These are phyloP conservation scores for Casaregolazyma suthepensis DNA, from an alignment of 1,139 yeast species.

Conservation along the genomic window DNA sequence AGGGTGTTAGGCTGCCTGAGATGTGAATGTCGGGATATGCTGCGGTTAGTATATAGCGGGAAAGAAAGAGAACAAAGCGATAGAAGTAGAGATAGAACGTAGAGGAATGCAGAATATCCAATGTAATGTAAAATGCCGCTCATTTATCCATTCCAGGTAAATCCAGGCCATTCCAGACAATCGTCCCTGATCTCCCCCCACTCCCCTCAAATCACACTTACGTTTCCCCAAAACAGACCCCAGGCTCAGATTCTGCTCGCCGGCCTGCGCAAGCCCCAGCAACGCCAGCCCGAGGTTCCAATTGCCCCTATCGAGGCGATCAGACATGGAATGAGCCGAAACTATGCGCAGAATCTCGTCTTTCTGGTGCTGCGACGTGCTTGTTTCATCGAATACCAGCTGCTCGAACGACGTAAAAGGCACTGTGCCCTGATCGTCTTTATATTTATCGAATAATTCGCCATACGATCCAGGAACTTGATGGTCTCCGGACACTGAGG, in stretches of 20 bases:
- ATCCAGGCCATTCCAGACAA: no score
- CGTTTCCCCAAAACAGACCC: conserved; percentile 22
- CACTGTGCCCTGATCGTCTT: conserved; percentile 6
- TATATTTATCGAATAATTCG: conserved; percentile 1
- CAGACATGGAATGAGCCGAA: conserved; percentile 8
- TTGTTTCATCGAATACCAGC: conserved; percentile 2
- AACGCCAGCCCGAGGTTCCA: conserved; percentile 34
- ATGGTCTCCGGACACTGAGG: conserved; percentile 1
- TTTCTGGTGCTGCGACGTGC: conserved; percentile 4
- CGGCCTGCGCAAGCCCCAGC: conserved; percentile 32
- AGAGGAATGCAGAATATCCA: no score
- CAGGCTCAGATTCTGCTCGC: conserved; percentile 28
- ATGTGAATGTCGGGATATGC: background rate
- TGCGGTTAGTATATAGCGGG: background rate
- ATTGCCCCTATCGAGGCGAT: conserved; percentile 14
- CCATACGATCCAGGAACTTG: conserved; percentile 1
- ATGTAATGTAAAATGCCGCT: no score
- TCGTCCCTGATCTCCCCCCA: no score
- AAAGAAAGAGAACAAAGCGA: no score
- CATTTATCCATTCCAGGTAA: no score
- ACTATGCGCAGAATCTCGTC: conserved; percentile 10
- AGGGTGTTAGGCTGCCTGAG: background rate
- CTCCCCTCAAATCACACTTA: background rate
- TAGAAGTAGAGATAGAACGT: no score
- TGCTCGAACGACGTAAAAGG: conserved; percentile 5